A percentile compares a stretch with the other conserved stretches of the same genome.
These are phyloP conservation scores for Drosera capensis DNA, from an alignment of 148 eudicot genomes.

Conservation along the genomic window DNA sequence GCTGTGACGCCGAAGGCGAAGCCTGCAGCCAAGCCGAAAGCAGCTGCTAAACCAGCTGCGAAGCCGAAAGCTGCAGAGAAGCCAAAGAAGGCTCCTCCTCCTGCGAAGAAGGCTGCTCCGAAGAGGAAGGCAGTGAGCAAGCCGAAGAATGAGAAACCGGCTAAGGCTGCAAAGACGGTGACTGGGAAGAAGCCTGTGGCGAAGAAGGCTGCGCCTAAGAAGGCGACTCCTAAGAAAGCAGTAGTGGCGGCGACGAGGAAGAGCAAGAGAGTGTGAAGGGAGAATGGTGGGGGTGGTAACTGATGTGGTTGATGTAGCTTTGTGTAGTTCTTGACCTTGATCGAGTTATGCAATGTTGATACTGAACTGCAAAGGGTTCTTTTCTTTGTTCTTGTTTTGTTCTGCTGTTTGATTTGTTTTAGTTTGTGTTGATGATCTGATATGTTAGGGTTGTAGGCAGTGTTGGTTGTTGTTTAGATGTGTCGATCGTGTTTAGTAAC, in stretches of 20 bases:
- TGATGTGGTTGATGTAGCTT: too few relatives aligned
- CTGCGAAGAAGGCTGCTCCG: not conserved
- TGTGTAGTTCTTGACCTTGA: too few relatives aligned
- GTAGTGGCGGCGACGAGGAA: constrained; percentile 23
- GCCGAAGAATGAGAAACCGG: constrained; percentile 24
- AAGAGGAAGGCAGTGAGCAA: constrained; percentile 15
- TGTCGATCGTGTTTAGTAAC: too few relatives aligned
- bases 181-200: constrained; percentile 29
- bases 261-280: constrained; percentile 22
- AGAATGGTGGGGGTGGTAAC: too few relatives aligned
- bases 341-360: too few relatives aligned
- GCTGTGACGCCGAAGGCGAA: constrained; percentile 7
- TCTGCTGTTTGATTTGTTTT: too few relatives aligned
- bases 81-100: constrained; percentile 12
- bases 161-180: constrained; percentile 43
- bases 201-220: constrained; percentile 30
- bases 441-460: too few relatives aligned
- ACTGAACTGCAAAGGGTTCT: too few relatives aligned
- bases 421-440: too few relatives aligned
- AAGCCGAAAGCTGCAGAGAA: constrained; percentile 20
- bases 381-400: too few relatives aligned
- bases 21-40: constrained; percentile 14
- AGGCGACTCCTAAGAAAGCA: constrained; percentile 20
- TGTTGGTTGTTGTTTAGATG: too few relatives aligned
- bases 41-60: constrained; percentile 14